phyloP scores from a whole-genome alignment of 2,329 filamentous ascomycete genomes.

The Aspergillus bombycis region DNA sequence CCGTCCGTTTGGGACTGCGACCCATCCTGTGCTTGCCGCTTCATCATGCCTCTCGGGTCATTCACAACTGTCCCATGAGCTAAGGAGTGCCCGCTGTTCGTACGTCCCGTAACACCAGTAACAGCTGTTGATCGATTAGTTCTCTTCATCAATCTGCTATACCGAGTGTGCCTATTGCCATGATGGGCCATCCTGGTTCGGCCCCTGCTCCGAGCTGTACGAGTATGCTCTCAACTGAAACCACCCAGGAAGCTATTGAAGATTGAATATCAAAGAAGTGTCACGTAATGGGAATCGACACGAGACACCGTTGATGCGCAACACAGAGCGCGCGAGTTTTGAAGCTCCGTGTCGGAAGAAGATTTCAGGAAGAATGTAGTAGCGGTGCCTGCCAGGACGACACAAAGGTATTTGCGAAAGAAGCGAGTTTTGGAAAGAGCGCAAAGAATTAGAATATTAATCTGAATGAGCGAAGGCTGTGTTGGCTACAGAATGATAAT shows the following conservation, averaged over 20 bases:
- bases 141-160: constrained; percentile 17
- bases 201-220: neutral
- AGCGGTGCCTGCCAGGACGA: constrained; percentile 21
- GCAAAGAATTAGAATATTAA: constrained; percentile 8
- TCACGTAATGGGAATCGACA: neutral
- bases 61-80: neutral
- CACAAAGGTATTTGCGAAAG: constrained; percentile 10
- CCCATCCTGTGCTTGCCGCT: constrained; percentile 4
- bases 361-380: neutral
- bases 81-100: neutral
- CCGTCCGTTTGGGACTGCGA: neutral
- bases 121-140: constrained; percentile 9
- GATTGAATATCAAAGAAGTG: neutral
- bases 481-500: neutral
- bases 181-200: constrained; percentile 22
- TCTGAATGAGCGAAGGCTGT: constrained; percentile 5
- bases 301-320: neutral
- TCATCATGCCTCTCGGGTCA: neutral
- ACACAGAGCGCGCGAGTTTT: neutral
- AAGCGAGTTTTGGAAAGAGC: constrained; percentile 10
- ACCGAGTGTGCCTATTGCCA: constrained; percentile 19
- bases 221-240: neutral
- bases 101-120: neutral
- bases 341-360: neutral
- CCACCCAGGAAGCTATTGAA: neutral